Evolutionary conservation across 2,329 filamentous ascomycete genomes (phyloP).

Genomic region (Aspergillus candidus): DNA sequence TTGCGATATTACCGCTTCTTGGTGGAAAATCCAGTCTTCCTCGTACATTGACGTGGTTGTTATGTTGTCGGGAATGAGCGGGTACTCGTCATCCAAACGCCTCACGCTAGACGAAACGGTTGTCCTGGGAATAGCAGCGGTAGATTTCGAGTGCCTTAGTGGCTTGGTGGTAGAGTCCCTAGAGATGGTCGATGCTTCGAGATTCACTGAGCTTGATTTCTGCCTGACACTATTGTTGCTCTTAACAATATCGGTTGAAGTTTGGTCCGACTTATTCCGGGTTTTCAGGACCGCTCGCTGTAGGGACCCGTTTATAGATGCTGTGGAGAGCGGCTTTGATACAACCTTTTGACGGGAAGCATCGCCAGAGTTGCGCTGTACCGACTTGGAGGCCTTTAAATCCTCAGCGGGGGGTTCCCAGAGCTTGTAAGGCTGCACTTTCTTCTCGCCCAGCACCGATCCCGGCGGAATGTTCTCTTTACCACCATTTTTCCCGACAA

Average conservation of each 20-base stretch:
- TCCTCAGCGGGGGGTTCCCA: constrained; percentile 18
- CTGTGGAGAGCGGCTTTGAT: constrained; percentile 5
- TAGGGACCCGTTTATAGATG: constrained; percentile 3
- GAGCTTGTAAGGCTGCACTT: constrained; percentile 8
- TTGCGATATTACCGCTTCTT: constrained; percentile 57
- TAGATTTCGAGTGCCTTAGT: constrained; percentile 17
- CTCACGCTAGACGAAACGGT: constrained; percentile 25
- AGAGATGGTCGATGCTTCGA: constrained; percentile 2
- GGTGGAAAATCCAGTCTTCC: constrained; percentile 57
- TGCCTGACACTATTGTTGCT: constrained; percentile 9
- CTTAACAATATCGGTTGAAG: not conserved
- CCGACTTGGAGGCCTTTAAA: constrained; percentile 19
- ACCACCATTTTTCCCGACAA: constrained; percentile 50
- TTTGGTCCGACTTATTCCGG: too few relatives aligned
- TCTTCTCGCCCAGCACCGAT: constrained; percentile 15
- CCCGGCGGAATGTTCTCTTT: constrained; percentile 60
- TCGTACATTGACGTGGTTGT: constrained; percentile 55
- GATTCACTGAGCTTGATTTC: not conserved
- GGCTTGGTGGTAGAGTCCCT: constrained; percentile 11
- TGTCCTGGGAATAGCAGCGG: constrained; percentile 22
- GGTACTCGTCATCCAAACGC: constrained; percentile 38
- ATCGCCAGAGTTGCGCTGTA: not conserved
- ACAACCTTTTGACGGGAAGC: not conserved
- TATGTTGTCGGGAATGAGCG: constrained; percentile 50
- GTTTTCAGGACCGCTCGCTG: constrained; percentile 6